Evolutionary conservation across 257 asterid genomes (phyloP).

Genomic region (Nyctanthes arbortristis): DNA sequence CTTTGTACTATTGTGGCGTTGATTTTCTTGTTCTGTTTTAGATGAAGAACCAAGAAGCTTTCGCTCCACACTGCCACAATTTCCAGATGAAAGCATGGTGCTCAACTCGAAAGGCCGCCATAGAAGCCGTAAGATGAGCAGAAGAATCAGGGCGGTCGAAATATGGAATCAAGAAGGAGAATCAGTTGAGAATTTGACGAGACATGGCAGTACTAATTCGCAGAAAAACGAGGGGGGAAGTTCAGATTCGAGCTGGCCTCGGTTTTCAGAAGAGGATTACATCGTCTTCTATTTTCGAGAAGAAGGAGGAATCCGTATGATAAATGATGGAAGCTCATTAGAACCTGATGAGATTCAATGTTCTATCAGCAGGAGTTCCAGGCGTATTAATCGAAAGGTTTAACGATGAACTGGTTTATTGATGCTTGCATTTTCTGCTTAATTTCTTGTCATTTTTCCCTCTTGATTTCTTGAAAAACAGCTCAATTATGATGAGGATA

Average conservation of each 20-base stretch:
- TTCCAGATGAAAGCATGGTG: too few relatives aligned
- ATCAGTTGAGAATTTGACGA: too few relatives aligned
- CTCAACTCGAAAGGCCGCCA: too few relatives aligned
- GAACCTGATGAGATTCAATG: constrained; percentile 5
- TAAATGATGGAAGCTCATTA: constrained; percentile 31
- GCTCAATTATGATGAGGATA: neutral
- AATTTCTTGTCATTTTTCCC: neutral
- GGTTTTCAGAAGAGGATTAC: constrained; percentile 40
- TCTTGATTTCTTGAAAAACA: neutral
- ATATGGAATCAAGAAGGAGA: too few relatives aligned
- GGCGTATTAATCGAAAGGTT: constrained; percentile 26
- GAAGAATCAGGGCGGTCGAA: neutral
- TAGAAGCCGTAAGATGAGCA: constrained; percentile 1
- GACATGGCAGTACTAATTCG: neutral
- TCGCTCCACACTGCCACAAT: too few relatives aligned
- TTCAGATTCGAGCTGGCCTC: constrained; percentile 22
- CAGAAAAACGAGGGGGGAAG: neutral
- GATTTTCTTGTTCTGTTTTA: neutral
- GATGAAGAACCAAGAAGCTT: too few relatives aligned
- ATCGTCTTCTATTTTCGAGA: constrained; percentile 40
- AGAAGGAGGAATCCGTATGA: constrained; percentile 36
- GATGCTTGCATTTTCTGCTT: neutral
- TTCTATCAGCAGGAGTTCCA: neutral
- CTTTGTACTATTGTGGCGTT: neutral
- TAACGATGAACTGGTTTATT: neutral